phyloP scores from a whole-genome alignment of 108 stramenopile species.

The Cyclotella kingstonii region DNA sequence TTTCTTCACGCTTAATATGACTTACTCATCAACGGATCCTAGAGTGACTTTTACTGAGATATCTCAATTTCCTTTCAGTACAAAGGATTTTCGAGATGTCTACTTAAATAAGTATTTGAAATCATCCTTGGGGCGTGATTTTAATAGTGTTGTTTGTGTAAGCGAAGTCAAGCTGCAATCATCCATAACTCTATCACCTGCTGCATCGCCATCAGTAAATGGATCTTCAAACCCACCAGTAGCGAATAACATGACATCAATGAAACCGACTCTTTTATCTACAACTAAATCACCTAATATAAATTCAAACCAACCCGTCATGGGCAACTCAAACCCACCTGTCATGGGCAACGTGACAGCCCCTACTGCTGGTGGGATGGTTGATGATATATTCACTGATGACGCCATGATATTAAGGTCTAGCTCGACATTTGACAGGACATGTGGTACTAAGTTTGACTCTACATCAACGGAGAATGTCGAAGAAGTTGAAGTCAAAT shows the following conservation, averaged over 20 bases:
- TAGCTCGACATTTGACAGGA: slow-evolving; percentile 15
- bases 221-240: too few species aligned
- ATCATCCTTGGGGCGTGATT: background rate
- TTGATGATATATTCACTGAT: slow-evolving; percentile 34
- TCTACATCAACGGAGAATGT: background rate
- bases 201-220: background rate
- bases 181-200: background rate
- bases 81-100: background rate
- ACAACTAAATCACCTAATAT: background rate
- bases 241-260: background rate
- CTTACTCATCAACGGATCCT: slow-evolving; percentile 1
- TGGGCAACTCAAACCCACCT: slow-evolving; percentile 5
- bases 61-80: slow-evolving; percentile 9
- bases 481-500: slow-evolving; percentile 31
- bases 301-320: background rate
- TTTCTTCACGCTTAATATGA: slow-evolving; percentile 9
- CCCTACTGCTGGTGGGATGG: background rate
- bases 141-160: slow-evolving; percentile 2
- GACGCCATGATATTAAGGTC: background rate
- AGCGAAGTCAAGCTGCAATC: background rate
- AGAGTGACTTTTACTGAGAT: background rate
- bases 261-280: background rate
- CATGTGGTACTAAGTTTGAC: slow-evolving; percentile 15
- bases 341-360: background rate
- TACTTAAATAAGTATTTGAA: background rate